phyloP scores from a whole-genome alignment of 2,329 filamentous ascomycete species.

The Aspergillus fumigatus region DNA sequence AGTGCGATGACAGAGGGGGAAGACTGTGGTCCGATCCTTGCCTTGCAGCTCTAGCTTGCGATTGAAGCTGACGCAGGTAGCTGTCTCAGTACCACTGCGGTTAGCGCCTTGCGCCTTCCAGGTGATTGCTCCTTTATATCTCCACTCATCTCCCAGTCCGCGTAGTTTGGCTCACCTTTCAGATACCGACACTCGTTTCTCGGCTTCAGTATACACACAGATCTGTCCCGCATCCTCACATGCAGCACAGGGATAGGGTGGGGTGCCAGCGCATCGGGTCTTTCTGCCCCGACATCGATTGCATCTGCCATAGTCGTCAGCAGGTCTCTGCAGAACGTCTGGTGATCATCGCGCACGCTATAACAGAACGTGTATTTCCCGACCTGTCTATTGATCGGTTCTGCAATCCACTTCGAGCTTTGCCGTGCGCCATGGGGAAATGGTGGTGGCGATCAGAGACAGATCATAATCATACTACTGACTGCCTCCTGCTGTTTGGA shows the following conservation, averaged over 20 bases:
- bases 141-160: background rate
- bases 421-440: conserved; percentile 10
- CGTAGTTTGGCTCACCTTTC: conserved; percentile 24
- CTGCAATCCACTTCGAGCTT: conserved; percentile 4
- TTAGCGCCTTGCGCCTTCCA: background rate
- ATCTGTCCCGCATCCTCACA: conserved; percentile 28
- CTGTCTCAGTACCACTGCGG: conserved; percentile 9
- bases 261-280: conserved; percentile 32
- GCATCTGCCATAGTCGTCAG: conserved; percentile 20
- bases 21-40: conserved; percentile 8
- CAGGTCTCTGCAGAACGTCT: background rate
- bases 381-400: conserved; percentile 18
- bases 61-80: conserved; percentile 31
- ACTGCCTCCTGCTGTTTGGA: background rate
- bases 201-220: conserved; percentile 35
- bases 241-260: conserved; percentile 32
- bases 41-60: conserved; percentile 22
- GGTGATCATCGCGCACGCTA: conserved; percentile 20
- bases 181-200: conserved; percentile 32
- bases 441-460: background rate
- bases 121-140: background rate
- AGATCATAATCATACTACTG: background rate
- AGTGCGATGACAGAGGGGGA: conserved; percentile 1
- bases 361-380: conserved; percentile 20
- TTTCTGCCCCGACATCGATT: conserved; percentile 36